These are phyloP conservation scores for Anthostomella pinea DNA, from an alignment of 2,329 filamentous ascomycete species.

Conservation along the genomic window DNA sequence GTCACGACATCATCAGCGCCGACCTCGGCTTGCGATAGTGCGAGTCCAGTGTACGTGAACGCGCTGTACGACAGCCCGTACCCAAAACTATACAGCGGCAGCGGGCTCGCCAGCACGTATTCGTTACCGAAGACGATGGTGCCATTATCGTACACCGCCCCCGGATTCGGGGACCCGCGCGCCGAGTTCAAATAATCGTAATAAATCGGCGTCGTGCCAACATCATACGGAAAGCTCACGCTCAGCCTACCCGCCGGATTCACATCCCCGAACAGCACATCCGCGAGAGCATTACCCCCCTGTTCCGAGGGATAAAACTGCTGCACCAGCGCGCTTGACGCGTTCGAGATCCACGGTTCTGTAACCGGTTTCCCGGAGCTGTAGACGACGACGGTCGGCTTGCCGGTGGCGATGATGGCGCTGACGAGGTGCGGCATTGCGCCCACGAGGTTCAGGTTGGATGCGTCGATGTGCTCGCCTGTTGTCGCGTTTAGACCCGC, in stretches of 20 bases:
- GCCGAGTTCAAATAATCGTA: slow-evolving; percentile 72
- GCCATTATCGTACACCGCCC: slow-evolving; percentile 53
- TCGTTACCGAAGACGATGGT: slow-evolving; percentile 62
- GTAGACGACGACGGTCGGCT: slow-evolving; percentile 66
- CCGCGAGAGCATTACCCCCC: slow-evolving; percentile 63
- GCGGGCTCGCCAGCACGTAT: slow-evolving; percentile 60
- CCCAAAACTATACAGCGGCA: slow-evolving; percentile 63
- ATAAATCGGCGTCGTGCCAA: slow-evolving; percentile 66
- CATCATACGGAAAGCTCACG: slow-evolving; percentile 64
- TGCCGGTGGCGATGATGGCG: slow-evolving; percentile 65
- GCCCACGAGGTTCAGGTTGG: slow-evolving; percentile 63
- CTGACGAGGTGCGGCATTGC: slow-evolving; percentile 65
- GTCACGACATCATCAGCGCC: slow-evolving; percentile 52
- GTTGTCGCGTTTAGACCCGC: slow-evolving; percentile 69
- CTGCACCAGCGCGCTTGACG: slow-evolving; percentile 64
- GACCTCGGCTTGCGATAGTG: slow-evolving; percentile 47
- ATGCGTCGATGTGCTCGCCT: slow-evolving; percentile 69
- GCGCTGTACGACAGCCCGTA: slow-evolving; percentile 64
- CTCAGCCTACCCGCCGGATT: slow-evolving; percentile 66
- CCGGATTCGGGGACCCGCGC: slow-evolving; percentile 50
- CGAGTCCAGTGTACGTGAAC: slow-evolving; percentile 57
- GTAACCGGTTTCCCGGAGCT: slow-evolving; percentile 70
- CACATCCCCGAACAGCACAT: slow-evolving; percentile 61
- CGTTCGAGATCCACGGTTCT: slow-evolving; percentile 67
- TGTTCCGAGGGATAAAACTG: slow-evolving; percentile 74